Evolutionary conservation across 2,329 filamentous ascomycete species (phyloP).

Genomic region (Fusarium falciforme): DNA sequence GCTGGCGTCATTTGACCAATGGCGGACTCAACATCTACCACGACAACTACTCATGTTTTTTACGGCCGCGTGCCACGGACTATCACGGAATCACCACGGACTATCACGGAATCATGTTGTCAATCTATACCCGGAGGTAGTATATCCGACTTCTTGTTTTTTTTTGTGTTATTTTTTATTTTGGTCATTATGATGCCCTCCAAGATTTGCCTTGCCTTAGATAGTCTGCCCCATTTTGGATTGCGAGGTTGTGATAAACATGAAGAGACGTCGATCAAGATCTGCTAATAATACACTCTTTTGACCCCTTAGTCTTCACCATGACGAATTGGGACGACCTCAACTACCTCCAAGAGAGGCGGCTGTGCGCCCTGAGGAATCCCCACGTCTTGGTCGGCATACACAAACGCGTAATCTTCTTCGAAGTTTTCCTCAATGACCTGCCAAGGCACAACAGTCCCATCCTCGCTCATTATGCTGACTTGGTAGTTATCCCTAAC

Average conservation of each 20-base stretch:
- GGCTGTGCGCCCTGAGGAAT: background rate
- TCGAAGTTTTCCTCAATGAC: background rate
- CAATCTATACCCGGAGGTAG: background rate
- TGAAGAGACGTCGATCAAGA: background rate
- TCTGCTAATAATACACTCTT: background rate
- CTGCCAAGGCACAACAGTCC: background rate
- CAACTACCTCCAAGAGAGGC: background rate
- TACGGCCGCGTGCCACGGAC: background rate
- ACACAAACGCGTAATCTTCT: background rate
- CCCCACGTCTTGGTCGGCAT: background rate
- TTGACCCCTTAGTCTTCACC: background rate
- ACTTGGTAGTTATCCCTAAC: background rate
- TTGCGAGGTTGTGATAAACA: background rate
- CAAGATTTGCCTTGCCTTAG: background rate
- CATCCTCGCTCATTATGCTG: background rate
- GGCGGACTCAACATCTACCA: background rate
- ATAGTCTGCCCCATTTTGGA: background rate
- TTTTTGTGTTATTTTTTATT: background rate
- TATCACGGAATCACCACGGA: background rate
- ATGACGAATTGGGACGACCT: background rate
- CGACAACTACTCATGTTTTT: background rate
- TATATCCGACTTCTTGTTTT: background rate
- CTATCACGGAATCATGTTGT: background rate
- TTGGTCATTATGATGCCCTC: background rate
- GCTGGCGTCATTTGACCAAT: slow-evolving; percentile 33